These are phyloP conservation scores for Astrothelium subdiscretum DNA, from an alignment of 495 filamentous ascomycete genomes.

Conservation along the genomic window DNA sequence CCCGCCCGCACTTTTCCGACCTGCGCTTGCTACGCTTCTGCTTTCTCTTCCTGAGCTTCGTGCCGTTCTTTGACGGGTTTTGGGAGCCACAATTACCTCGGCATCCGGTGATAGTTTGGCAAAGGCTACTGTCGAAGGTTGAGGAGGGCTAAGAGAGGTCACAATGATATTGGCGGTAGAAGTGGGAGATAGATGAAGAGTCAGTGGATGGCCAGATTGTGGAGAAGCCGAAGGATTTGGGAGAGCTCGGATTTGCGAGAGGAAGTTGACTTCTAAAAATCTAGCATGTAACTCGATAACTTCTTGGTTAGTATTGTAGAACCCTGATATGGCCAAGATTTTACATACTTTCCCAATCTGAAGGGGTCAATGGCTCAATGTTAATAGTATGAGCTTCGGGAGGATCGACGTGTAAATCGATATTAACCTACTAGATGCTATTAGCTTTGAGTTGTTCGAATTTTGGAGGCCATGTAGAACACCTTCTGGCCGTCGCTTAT, in stretches of 20 bases:
- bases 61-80: constrained; percentile 45
- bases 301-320: constrained; percentile 12
- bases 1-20: constrained; percentile 58
- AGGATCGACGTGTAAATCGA: constrained; percentile 75
- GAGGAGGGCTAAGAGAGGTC: constrained; percentile 63
- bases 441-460: background rate
- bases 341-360: constrained; percentile 78
- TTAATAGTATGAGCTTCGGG: constrained; percentile 83
- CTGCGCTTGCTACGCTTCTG: constrained; percentile 58
- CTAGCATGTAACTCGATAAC: constrained; percentile 94
- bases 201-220: constrained; percentile 58
- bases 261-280: constrained; percentile 85
- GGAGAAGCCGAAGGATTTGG: constrained; percentile 62
- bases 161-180: constrained; percentile 87
- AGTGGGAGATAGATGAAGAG: constrained; percentile 86
- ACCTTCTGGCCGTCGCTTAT: constrained; percentile 79
- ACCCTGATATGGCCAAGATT: background rate
- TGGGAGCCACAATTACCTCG: constrained; percentile 93
- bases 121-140: constrained; percentile 57
- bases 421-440: constrained; percentile 37
- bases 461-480: constrained; percentile 6
- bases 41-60: constrained; percentile 46
- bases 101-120: constrained; percentile 88
- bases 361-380: constrained; percentile 87
- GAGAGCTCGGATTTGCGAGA: constrained; percentile 84